phyloP scores from a whole-genome alignment of 352 stramenopile species.

The Aphanomyces euteiches region DNA sequence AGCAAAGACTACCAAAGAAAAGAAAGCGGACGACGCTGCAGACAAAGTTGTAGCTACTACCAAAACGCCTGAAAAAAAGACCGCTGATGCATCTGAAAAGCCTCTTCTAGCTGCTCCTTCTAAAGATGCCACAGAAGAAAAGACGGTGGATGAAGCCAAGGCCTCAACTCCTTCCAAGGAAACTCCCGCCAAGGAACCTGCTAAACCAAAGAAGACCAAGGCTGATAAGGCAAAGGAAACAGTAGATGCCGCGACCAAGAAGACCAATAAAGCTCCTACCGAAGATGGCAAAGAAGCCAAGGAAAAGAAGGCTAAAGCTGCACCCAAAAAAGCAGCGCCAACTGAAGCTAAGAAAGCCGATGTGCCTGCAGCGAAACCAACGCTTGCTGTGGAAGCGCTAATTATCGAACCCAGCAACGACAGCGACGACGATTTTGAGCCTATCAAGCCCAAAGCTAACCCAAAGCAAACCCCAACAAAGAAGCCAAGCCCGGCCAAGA shows the following conservation, averaged over 20 bases:
- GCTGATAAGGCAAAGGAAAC: neutral
- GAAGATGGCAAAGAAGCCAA: neutral
- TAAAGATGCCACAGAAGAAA: conserved; percentile 26
- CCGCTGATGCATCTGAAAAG: neutral
- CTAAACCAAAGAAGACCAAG: conserved; percentile 17
- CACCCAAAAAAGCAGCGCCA: conserved; percentile 30
- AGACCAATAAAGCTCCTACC: neutral
- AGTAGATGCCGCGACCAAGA: neutral
- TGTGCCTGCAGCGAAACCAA: conserved; percentile 31
- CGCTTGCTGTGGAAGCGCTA: neutral
- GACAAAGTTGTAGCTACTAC: conserved; percentile 1
- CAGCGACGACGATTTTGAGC: neutral
- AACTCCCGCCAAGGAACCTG: conserved; percentile 24
- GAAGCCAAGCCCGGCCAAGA: neutral
- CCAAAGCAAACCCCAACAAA: neutral
- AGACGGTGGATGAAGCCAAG: conserved; percentile 30
- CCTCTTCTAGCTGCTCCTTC: neutral
- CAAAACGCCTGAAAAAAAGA: neutral
- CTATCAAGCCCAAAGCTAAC: neutral
- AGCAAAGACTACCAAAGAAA: conserved; percentile 37
- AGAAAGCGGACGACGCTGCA: conserved; percentile 5
- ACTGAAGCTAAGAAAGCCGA: conserved; percentile 34
- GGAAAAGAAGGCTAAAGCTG: conserved; percentile 16
- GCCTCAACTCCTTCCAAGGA: conserved; percentile 30
- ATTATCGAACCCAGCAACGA: neutral